Conservation (phyloP, 2,329 filamentous ascomycete species). For the Paracoccidioides brasiliensis region DNA sequence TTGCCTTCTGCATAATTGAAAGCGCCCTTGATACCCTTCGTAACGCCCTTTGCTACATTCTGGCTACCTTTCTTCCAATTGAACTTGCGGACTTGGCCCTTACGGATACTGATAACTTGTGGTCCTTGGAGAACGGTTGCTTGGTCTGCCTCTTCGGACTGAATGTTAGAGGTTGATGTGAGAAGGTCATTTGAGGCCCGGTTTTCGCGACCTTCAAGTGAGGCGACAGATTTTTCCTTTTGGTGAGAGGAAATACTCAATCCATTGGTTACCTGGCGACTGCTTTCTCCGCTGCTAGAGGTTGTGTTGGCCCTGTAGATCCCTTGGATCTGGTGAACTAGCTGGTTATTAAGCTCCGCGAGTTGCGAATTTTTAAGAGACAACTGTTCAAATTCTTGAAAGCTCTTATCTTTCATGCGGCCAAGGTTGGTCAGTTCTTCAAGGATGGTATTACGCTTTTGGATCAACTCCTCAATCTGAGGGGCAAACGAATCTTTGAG, state of each 20-base stretch:
- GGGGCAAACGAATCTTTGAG: conserved; percentile 65
- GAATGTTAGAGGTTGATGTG: conserved; percentile 41
- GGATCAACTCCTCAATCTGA: conserved; percentile 77
- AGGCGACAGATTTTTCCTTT: conserved; percentile 38
- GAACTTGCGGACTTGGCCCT: conserved; percentile 89
- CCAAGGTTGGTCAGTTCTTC: conserved; percentile 75
- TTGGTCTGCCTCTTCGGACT: conserved; percentile 53
- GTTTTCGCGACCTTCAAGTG: conserved; percentile 30
- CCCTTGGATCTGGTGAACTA: conserved; percentile 88
- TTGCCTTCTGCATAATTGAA: conserved; percentile 57
- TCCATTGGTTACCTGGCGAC: conserved; percentile 32
- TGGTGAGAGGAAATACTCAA: conserved; percentile 49
- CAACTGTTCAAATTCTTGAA: conserved; percentile 90
- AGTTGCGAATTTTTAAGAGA: conserved; percentile 91
- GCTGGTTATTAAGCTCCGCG: conserved; percentile 85
- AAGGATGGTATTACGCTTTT: conserved; percentile 68
- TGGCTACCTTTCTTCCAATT: conserved; percentile 98
- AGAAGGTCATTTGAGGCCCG: conserved; percentile 40
- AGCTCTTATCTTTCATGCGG: conserved; percentile 78
- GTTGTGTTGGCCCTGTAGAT: conserved; percentile 70
- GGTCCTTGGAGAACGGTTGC: conserved; percentile 54
- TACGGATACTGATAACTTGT: conserved; percentile 91
- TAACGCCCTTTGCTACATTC: conserved; percentile 84
- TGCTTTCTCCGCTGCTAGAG: conserved; percentile 21
- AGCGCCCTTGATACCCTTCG: conserved; percentile 85